A percentile compares a stretch with the other conserved stretches of the same genome.
phyloP scores from a whole-genome alignment of 768 basidiomycete genomes.

The Clitopilus hobsonii region DNA sequence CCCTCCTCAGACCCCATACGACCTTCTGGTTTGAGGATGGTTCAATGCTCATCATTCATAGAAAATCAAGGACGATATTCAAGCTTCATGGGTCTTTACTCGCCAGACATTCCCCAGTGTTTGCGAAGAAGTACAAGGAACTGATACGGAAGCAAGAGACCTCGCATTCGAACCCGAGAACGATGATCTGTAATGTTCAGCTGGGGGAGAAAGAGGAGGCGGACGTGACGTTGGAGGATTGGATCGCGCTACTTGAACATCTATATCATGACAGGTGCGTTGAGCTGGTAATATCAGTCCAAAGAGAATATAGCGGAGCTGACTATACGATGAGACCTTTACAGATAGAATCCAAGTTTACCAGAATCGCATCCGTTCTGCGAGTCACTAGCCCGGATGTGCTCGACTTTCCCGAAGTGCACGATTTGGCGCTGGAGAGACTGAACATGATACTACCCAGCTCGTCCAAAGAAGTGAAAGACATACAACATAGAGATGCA shows the following conservation, averaged over 20 bases:
- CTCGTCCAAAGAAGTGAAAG: conserved; percentile 47
- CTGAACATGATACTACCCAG: conserved; percentile 45
- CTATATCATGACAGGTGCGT: conserved; percentile 69
- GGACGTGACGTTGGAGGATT: conserved; percentile 36
- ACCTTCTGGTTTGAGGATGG: conserved; percentile 68
- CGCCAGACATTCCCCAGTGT: conserved; percentile 42
- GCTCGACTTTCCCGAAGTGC: conserved; percentile 53
- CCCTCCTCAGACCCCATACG: conserved; percentile 31
- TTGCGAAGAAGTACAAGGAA: conserved; percentile 11
- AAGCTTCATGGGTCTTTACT: conserved; percentile 54
- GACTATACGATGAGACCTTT: no score
- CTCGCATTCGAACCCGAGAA: neutral
- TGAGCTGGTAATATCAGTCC: no score
- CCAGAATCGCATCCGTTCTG: conserved; percentile 47
- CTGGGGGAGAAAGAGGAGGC: conserved; percentile 30
- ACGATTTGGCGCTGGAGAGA: conserved; percentile 36
- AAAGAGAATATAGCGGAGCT: no score
- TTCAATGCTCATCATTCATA: conserved; percentile 25
- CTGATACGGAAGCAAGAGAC: neutral
- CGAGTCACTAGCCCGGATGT: conserved; percentile 52
- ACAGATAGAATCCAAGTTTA: conserved; percentile 35
- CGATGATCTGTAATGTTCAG: conserved; percentile 11
- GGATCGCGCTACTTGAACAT: conserved; percentile 55
- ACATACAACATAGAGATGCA: conserved; percentile 39
- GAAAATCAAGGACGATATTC: conserved; percentile 29